Percentiles rank a stretch among this genome's conserved stretches.
phyloP scores from a whole-genome alignment of 352 stramenopile genomes.

The Globisporangium viniferum region DNA sequence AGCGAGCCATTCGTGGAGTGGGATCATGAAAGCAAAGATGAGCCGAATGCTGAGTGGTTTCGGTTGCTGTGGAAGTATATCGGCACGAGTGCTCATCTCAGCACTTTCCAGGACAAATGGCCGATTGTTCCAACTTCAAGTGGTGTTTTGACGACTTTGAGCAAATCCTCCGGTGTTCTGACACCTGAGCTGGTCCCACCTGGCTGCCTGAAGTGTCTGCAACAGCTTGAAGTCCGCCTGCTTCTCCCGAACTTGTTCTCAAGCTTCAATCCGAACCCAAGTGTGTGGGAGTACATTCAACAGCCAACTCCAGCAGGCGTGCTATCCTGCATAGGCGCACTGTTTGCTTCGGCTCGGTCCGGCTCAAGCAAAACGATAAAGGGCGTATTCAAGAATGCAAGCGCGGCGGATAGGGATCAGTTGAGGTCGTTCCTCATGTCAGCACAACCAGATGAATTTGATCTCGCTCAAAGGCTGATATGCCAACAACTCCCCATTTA shows the following conservation, averaged over 20 bases:
- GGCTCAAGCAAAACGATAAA: conserved; percentile 14
- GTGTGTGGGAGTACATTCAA: conserved; percentile 75
- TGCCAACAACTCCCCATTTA: conserved; percentile 54
- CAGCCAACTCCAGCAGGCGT: conserved; percentile 59
- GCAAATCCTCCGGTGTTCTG: conserved; percentile 40
- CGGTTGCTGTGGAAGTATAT: conserved; percentile 61
- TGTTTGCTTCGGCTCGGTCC: conserved; percentile 3
- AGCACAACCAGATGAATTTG: conserved; percentile 33
- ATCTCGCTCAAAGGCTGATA: conserved; percentile 27
- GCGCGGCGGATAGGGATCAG: conserved; percentile 31
- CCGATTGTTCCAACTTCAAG: conserved; percentile 62
- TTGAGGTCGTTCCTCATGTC: conserved; percentile 46
- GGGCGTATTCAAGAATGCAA: conserved; percentile 20
- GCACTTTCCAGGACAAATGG: conserved; percentile 58
- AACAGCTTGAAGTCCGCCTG: conserved; percentile 50
- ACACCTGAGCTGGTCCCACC: conserved; percentile 51
- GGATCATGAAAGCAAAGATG: conserved; percentile 21
- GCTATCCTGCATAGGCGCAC: conserved; percentile 35
- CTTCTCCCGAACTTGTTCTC: conserved; percentile 56
- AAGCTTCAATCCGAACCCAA: conserved; percentile 42
- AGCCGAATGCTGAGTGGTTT: conserved; percentile 57
- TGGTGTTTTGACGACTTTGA: conserved; percentile 37
- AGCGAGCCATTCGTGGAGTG: conserved; percentile 27
- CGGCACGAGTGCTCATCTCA: conserved; percentile 37
- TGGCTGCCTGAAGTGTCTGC: conserved; percentile 33